These are phyloP conservation scores for Podospora anserina DNA, from an alignment of 495 filamentous ascomycete genomes.

Conservation along the genomic window DNA sequence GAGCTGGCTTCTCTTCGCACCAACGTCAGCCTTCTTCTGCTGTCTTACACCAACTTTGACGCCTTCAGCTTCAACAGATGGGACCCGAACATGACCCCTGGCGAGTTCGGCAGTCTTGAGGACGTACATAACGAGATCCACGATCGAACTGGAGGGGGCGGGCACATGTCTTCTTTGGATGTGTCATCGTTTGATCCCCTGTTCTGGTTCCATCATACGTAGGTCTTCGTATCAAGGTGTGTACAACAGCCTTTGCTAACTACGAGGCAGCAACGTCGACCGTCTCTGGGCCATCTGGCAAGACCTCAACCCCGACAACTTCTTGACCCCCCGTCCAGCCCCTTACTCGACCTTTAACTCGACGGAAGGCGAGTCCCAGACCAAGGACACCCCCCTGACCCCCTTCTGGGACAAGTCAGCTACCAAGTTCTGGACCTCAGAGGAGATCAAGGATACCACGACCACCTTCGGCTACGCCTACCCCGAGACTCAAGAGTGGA, in stretches of 20 bases:
- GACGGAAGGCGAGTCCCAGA: slow-evolving; percentile 37
- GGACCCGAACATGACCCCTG: slow-evolving; percentile 37
- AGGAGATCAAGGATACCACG: slow-evolving; percentile 35
- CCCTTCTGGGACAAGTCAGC: slow-evolving; percentile 45
- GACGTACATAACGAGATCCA: slow-evolving; percentile 65
- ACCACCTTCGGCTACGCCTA: slow-evolving; percentile 57
- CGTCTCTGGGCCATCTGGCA: slow-evolving; percentile 71
- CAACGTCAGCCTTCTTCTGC: slow-evolving; percentile 53
- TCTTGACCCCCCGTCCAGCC: slow-evolving; percentile 49
- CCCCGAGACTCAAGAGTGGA: slow-evolving; percentile 47
- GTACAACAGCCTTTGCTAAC: neutral
- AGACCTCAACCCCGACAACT: slow-evolving; percentile 57
- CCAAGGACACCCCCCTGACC: slow-evolving; percentile 37
- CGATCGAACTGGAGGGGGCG: slow-evolving; percentile 50
- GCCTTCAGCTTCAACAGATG: slow-evolving; percentile 57
- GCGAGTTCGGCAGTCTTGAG: slow-evolving; percentile 55
- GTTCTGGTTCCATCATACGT: slow-evolving; percentile 65
- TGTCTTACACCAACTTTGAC: slow-evolving; percentile 56
- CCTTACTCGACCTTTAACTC: slow-evolving; percentile 52
- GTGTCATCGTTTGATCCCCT: slow-evolving; percentile 70
- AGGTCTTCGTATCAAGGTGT: slow-evolving; percentile 14
- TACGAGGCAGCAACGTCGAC: slow-evolving; percentile 48
- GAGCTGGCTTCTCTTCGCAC: slow-evolving; percentile 38
- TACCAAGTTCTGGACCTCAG: slow-evolving; percentile 47
- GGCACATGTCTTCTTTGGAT: slow-evolving; percentile 61